These are phyloP conservation scores for Ogataea wickerhamii DNA, from an alignment of 805 yeast genomes.

Conservation along the genomic window DNA sequence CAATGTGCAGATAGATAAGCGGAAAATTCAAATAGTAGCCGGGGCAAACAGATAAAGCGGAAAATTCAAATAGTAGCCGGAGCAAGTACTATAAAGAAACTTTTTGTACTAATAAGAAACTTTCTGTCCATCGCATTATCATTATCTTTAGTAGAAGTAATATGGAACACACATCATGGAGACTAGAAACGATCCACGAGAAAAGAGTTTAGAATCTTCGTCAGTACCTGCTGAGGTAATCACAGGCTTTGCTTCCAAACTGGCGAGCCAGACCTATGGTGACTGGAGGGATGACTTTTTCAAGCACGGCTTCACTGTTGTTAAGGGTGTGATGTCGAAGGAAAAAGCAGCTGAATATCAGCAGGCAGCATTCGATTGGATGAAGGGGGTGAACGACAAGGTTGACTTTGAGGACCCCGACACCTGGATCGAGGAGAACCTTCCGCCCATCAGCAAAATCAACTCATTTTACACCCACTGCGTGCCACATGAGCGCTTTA, in stretches of 20 bases:
- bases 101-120: no score
- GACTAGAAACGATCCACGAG: conserved; percentile 3
- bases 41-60: no score
- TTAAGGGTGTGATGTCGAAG: conserved; percentile 28
- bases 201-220: background rate
- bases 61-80: no score
- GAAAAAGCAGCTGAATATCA: conserved; percentile 26
- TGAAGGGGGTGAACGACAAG: conserved; percentile 19
- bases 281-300: conserved; percentile 33
- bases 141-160: no score
- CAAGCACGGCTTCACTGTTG: conserved; percentile 30
- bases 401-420: conserved; percentile 25
- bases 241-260: background rate
- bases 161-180: conserved; percentile 1
- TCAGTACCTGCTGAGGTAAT: conserved; percentile 1
- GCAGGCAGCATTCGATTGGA: conserved; percentile 22
- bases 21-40: no score
- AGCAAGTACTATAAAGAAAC: no score
- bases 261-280: no score
- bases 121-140: no score
- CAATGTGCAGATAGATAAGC: no score
- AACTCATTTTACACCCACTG: conserved; percentile 19
- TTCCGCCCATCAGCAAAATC: conserved; percentile 24
- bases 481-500: conserved; percentile 30
- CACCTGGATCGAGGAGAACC: conserved; percentile 30